Conservation (phyloP, 1,284 basidiomycete species). For the Microbotryomycetes sp. region DNA sequence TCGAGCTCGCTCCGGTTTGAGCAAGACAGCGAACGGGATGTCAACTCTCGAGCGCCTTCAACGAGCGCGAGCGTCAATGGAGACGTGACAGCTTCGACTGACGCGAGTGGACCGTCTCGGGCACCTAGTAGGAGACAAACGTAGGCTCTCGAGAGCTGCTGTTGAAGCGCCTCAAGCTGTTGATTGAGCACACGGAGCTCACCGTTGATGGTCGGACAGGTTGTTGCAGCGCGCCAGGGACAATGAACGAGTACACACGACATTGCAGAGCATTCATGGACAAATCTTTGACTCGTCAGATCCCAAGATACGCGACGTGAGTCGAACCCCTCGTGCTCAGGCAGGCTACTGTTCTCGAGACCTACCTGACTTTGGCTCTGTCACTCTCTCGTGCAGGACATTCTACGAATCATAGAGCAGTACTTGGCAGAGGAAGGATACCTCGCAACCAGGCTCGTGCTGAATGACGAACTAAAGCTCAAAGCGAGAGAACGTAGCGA, state of each 20-base stretch:
- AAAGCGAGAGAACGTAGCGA: conserved; percentile 39
- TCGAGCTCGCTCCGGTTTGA: no score
- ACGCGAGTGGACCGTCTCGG: no score
- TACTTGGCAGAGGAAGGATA: conserved; percentile 45
- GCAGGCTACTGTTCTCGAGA: no score
- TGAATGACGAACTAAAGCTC: conserved; percentile 44
- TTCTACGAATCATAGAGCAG: conserved; percentile 44
- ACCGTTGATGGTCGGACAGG: no score
- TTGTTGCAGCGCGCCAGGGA: background rate
- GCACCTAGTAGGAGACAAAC: no score
- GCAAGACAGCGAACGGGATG: no score
- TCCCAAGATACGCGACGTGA: background rate
- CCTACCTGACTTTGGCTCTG: background rate
- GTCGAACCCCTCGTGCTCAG: background rate
- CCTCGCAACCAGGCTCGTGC: conserved; percentile 41
- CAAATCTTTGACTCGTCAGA: background rate
- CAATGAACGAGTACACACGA: background rate
- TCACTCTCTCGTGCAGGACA: conserved; percentile 35
- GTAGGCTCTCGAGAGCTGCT: no score
- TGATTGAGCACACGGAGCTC: no score
- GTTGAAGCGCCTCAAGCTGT: no score
- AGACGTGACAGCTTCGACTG: no score
- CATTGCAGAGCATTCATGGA: background rate
- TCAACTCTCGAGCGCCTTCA: no score
- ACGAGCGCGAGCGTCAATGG: no score